These are phyloP conservation scores for Micractinium sp. DNA, from an alignment of 139 green algal genomes.

Conservation along the genomic window DNA sequence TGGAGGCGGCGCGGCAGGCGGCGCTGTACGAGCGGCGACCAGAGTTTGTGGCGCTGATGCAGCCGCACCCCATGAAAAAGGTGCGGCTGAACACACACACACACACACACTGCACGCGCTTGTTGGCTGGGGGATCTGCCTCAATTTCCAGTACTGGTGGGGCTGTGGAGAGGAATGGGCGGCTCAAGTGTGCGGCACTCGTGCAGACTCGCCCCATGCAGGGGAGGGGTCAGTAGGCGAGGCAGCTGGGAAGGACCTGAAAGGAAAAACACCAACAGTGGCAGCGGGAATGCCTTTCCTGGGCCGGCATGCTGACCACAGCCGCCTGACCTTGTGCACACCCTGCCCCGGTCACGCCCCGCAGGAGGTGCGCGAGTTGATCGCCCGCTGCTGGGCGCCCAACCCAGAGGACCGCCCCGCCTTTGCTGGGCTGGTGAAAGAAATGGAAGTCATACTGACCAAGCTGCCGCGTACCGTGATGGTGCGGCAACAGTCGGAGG, in stretches of 20 bases:
- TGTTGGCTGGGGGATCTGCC: not conserved
- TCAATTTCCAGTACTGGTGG: not conserved
- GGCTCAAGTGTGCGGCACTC: too few relatives aligned
- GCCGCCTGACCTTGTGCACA: too few relatives aligned
- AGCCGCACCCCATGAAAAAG: conserved; percentile 27
- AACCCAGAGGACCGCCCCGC: conserved; percentile 48
- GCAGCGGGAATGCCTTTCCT: too few relatives aligned
- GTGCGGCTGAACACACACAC: not conserved
- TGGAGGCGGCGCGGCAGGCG: conserved; percentile 60
- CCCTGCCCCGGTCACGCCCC: not conserved
- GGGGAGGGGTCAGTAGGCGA: too few relatives aligned
- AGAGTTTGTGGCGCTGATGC: conserved; percentile 46
- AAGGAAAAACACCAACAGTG: too few relatives aligned
- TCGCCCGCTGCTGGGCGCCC: conserved; percentile 55
- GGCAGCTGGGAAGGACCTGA: too few relatives aligned
- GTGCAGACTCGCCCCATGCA: too few relatives aligned
- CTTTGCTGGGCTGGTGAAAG: conserved; percentile 34
- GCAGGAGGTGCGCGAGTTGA: conserved; percentile 54
- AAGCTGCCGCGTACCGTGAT: conserved; percentile 13
- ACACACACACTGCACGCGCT: not conserved
- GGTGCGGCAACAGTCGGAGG: not conserved
- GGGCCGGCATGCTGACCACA: too few relatives aligned
- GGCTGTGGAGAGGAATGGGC: too few relatives aligned
- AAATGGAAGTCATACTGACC: conserved; percentile 28
- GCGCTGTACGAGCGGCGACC: conserved; percentile 59